Percentiles rank a stretch among this genome's conserved stretches.
Conservation (phyloP, 1,284 basidiomycete genomes). For the Ceratobasidium sp. region DNA sequence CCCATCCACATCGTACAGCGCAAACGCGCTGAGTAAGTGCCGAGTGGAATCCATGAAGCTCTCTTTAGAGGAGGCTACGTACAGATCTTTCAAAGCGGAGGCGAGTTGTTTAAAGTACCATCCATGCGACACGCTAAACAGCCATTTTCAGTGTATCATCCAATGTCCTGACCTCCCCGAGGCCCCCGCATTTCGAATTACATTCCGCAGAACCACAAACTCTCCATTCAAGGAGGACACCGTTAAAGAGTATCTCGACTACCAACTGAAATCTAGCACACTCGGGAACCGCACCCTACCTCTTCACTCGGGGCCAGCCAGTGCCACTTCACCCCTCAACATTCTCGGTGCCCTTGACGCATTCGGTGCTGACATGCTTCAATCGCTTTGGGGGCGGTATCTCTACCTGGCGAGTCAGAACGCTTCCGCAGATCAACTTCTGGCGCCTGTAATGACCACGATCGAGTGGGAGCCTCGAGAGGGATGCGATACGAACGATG, state of each 20-base stretch:
- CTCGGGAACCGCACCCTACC: background rate
- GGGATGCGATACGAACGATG: background rate
- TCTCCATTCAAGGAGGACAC: background rate
- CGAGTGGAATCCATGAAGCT: background rate
- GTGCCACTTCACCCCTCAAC: background rate
- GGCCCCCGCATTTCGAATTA: background rate
- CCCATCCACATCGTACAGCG: background rate
- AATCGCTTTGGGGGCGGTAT: background rate
- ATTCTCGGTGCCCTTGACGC: background rate
- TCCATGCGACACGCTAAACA: background rate
- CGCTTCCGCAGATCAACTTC: background rate
- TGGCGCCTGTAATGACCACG: background rate
- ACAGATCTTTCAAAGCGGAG: background rate
- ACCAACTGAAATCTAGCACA: background rate
- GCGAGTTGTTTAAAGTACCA: background rate
- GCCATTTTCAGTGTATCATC: background rate
- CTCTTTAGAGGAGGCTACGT: background rate
- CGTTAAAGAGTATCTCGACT: background rate
- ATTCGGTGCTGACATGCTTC: background rate
- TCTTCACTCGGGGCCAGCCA: background rate
- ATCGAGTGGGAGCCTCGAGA: background rate
- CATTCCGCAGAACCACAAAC: background rate
- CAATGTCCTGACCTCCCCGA: background rate
- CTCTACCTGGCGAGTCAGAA: background rate
- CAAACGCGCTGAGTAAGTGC: background rate